Evolutionary conservation across 176 grass and related monocot species (phyloP).

Genomic region (Areca catechu): DNA sequence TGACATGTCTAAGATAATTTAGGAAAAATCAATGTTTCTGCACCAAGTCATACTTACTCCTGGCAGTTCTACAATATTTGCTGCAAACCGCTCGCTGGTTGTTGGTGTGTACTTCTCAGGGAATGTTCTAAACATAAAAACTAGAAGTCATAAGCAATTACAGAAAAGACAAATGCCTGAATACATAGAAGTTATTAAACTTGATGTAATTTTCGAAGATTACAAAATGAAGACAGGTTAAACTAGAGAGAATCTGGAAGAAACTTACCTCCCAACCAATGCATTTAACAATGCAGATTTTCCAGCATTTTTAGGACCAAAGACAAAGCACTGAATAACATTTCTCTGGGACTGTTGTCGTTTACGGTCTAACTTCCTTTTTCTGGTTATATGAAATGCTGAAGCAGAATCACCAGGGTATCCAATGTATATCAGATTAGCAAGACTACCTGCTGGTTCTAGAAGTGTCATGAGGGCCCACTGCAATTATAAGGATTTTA

Average conservation of each 20-base stretch:
- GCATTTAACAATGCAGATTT: constrained; percentile 78
- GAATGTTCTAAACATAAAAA: constrained; percentile 45
- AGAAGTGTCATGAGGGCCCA: constrained; percentile 96
- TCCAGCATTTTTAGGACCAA: constrained; percentile 75
- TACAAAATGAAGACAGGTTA: too few relatives aligned
- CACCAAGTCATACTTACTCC: constrained; percentile 39
- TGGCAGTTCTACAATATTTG: constrained; percentile 72
- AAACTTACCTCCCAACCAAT: constrained; percentile 72
- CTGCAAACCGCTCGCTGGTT: constrained; percentile 47
- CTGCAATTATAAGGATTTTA: constrained; percentile 30
- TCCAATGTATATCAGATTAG: constrained; percentile 89
- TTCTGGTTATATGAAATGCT: constrained; percentile 77
- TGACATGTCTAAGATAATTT: too few relatives aligned
- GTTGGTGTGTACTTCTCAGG: constrained; percentile 58
- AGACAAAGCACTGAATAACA: constrained; percentile 86
- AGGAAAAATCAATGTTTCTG: too few relatives aligned
- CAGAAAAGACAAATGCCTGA: too few relatives aligned
- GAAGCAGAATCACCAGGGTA: constrained; percentile 59
- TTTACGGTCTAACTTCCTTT: constrained; percentile 91
- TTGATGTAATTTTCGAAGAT: too few relatives aligned
- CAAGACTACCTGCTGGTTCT: constrained; percentile 69
- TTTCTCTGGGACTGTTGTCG: constrained; percentile 65
- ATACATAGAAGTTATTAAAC: too few relatives aligned
- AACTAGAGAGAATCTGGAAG: neutral
- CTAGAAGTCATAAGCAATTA: too few relatives aligned